Conservation (phyloP, 1,284 basidiomycete genomes). For the Ustilago sp. region DNA sequence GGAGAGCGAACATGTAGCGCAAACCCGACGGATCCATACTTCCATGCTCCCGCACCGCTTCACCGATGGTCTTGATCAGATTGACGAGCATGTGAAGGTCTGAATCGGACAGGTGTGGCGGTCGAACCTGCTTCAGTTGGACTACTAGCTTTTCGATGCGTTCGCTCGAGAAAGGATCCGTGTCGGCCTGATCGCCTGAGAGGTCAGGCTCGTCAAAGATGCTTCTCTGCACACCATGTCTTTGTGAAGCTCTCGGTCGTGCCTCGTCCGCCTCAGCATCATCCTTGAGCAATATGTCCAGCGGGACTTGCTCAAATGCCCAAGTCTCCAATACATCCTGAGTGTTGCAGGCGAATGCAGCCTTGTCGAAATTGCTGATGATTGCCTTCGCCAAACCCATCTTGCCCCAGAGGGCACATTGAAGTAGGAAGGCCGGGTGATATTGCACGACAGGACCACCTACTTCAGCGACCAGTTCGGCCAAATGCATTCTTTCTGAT, state of each 20-base stretch:
- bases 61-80: slow-evolving; percentile 85
- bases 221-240: background rate
- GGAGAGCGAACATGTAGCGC: slow-evolving; percentile 48
- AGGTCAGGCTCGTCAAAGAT: slow-evolving; percentile 36
- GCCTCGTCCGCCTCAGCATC: background rate
- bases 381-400: slow-evolving; percentile 37
- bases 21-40: slow-evolving; percentile 88
- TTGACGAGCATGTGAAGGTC: slow-evolving; percentile 84
- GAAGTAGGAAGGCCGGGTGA: slow-evolving; percentile 47
- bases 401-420: slow-evolving; percentile 49
- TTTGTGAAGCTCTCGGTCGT: background rate
- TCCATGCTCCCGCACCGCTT: slow-evolving; percentile 87
- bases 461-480: slow-evolving; percentile 37
- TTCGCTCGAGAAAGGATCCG: slow-evolving; percentile 17
- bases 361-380: slow-evolving; percentile 35
- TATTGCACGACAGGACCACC: slow-evolving; percentile 49
- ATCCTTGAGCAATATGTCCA: slow-evolving; percentile 21
- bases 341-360: slow-evolving; percentile 19
- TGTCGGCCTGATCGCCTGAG: background rate
- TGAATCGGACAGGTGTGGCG: slow-evolving; percentile 79
- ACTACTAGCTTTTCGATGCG: slow-evolving; percentile 16
- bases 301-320: slow-evolving; percentile 29
- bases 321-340: slow-evolving; percentile 34
- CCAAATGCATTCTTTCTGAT: slow-evolving; percentile 14
- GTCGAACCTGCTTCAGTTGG: slow-evolving; percentile 75